Conservation (phyloP, 2,329 filamentous ascomycete genomes). For the Myriosclerotinia curreyana region DNA sequence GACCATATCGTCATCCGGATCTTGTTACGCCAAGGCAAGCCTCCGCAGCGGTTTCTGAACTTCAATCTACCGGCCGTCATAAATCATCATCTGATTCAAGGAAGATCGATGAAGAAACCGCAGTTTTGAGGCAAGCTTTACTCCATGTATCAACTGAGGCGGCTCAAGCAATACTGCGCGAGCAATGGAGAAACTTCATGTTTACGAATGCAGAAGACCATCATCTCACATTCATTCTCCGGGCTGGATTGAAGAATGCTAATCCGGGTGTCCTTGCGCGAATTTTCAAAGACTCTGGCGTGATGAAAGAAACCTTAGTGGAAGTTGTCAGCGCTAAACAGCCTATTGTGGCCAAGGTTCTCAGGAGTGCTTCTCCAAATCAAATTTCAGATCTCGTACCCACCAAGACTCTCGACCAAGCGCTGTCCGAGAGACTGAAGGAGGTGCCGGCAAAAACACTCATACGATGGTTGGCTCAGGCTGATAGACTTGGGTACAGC, state of each 20-base stretch:
- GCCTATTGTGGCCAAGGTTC: slow-evolving; percentile 26
- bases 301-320: slow-evolving; percentile 28
- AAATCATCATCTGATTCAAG: neutral
- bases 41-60: neutral
- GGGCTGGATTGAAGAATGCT: slow-evolving; percentile 35
- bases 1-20: neutral
- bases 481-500: slow-evolving; percentile 34
- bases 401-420: slow-evolving; percentile 29
- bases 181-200: slow-evolving; percentile 31
- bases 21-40: neutral
- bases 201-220: slow-evolving; percentile 30
- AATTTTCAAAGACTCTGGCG: slow-evolving; percentile 29
- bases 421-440: slow-evolving; percentile 27
- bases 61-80: neutral
- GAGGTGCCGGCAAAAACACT: slow-evolving; percentile 30
- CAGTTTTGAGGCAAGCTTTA: slow-evolving; percentile 29
- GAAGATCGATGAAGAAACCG: slow-evolving; percentile 28
- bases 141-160: slow-evolving; percentile 28
- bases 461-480: slow-evolving; percentile 33
- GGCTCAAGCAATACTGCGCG: slow-evolving; percentile 29
- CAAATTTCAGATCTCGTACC: slow-evolving; percentile 27
- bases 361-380: slow-evolving; percentile 24
- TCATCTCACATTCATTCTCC: slow-evolving; percentile 34
- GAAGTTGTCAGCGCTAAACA: slow-evolving; percentile 24
- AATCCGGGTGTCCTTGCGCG: slow-evolving; percentile 27